phyloP scores from a whole-genome alignment of 257 asterid genomes.

The Rauvolfia tetraphylla region DNA sequence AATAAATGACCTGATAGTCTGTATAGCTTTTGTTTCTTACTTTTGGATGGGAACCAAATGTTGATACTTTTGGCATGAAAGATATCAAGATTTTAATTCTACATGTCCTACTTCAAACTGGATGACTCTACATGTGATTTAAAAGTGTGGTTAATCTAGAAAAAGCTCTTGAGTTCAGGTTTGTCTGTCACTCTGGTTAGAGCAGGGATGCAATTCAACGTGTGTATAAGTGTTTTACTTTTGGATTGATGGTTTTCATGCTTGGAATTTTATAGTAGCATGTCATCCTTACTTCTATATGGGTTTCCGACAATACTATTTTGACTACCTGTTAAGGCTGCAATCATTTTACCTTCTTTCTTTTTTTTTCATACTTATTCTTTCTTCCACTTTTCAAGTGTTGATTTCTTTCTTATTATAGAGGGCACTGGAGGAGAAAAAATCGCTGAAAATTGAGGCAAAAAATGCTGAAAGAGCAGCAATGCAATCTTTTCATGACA shows the following conservation, averaged over 20 bases:
- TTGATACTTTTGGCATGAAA: neutral
- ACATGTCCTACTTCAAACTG: too few relatives aligned
- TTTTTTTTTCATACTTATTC: neutral
- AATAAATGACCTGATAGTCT: neutral
- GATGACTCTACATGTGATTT: neutral
- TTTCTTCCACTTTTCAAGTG: neutral
- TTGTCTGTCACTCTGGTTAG: neutral
- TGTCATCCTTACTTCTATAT: neutral
- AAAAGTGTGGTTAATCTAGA: neutral
- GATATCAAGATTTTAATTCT: neutral
- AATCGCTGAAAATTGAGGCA: constrained; percentile 48
- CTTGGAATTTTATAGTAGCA: neutral
- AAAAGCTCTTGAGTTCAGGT: neutral
- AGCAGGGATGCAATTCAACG: neutral
- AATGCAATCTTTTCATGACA: constrained; percentile 63
- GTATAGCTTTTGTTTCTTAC: neutral
- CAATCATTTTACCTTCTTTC: neutral
- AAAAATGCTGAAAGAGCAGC: constrained; percentile 75
- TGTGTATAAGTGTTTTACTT: neutral
- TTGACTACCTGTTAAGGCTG: neutral
- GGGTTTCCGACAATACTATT: neutral
- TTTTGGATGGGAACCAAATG: neutral
- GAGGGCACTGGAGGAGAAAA: constrained; percentile 75
- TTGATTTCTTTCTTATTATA: constrained; percentile 20
- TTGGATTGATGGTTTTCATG: neutral